Evolutionary conservation across 2,329 filamentous ascomycete genomes (phyloP), one percentile per base, ranked within the genome.

Genomic region (Pseudocercospora fijiensis): DNA sequence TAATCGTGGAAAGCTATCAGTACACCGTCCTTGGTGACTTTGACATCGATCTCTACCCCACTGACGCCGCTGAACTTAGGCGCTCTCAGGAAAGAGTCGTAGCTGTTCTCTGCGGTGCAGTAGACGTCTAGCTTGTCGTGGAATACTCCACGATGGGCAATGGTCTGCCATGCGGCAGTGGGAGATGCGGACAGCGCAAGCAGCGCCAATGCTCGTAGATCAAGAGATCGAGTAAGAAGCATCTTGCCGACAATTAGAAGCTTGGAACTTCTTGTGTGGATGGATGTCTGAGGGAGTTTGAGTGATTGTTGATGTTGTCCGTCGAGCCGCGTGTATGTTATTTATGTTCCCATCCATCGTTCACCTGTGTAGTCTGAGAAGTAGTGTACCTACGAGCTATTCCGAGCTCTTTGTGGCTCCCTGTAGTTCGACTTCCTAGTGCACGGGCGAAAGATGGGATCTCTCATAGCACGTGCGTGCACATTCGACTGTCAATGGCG

Each of bases 121-220:
- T 41, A 57, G 26, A 24, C 18, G 4, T 57, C 55, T 11, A 24
- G 8, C 37, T 43, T 20, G n/a, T 57, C 55, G 37, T 57, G 55
- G 20, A 57, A 57, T 10, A 57, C 30, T 22, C 55, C 55, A 10
- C 55, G 55, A 57, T 57, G 55, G 24, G 27, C 55, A 13, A 57
- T 7, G 55, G 22, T 43, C 55, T 24, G 16, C 28, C 28, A 57
- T 33, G 16, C 22, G 13, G 52, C 41, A 47, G 41, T 11, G 41
- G 41, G 6, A 47, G 8, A 18, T 18, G 41, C 41, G 8, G 41
- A 6, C 9, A 47, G 41, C 41, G 41, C 41, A 47, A 47, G 41
- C 10, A 47, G 41, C 8, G 27, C 16, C 26, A 57, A 33, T 37
- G n/a, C 7, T 47, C n/a, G 41, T 6, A 47, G 41, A 18, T 9